Evolutionary conservation across 495 filamentous ascomycete species (phyloP).

Genomic region (Extremus antarcticus): DNA sequence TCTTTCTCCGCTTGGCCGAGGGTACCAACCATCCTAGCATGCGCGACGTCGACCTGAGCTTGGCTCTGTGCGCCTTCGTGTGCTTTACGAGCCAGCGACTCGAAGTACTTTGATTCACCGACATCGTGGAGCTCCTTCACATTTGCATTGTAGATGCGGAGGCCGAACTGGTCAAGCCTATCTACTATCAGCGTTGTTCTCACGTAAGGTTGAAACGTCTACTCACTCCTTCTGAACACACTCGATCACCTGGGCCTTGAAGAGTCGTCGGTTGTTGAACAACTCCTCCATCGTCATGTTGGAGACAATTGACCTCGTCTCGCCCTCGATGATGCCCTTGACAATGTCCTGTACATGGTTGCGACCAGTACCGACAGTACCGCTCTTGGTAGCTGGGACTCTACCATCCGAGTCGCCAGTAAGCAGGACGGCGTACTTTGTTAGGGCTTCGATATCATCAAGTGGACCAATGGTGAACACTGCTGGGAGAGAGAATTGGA

Average conservation of each 20-base stretch:
- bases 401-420: constrained; percentile 45
- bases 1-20: constrained; percentile 70
- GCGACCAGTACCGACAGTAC: constrained; percentile 27
- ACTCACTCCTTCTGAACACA: constrained; percentile 58
- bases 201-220: no score
- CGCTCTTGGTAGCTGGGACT: constrained; percentile 26
- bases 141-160: constrained; percentile 58
- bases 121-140: constrained; percentile 77
- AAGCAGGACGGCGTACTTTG: constrained; percentile 67
- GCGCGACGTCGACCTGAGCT: constrained; percentile 65
- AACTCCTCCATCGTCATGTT: constrained; percentile 84
- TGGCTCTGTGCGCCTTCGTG: constrained; percentile 77
- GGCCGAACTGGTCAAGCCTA: constrained; percentile 14
- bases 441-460: constrained; percentile 50
- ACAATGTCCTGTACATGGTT: constrained; percentile 73
- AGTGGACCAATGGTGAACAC: constrained; percentile 76
- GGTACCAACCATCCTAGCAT: constrained; percentile 65
- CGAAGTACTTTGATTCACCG: constrained; percentile 65
- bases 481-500: constrained; percentile 67
- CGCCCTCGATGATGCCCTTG: constrained; percentile 80
- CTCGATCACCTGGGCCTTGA: constrained; percentile 65
- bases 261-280: constrained; percentile 66
- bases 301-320: constrained; percentile 66
- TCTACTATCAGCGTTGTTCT: no score
- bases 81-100: constrained; percentile 63